A percentile compares a stretch with the other conserved stretches of the same genome.
Conservation (phyloP, 2,329 filamentous ascomycete genomes). For the Colletotrichum echinochloae region DNA sequence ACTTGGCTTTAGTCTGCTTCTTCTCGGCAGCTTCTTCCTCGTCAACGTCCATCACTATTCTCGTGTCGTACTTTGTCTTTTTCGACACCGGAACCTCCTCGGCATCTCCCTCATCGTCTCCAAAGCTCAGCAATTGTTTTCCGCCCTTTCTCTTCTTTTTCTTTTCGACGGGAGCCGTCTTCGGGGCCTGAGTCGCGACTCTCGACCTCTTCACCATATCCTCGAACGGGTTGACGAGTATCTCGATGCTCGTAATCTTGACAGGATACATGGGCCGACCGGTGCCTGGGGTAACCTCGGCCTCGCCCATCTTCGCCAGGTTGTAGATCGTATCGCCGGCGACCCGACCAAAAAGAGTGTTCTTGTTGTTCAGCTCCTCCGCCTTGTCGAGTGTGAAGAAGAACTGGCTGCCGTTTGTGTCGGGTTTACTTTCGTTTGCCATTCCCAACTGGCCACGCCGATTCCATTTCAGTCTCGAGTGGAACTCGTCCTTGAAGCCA, state of each 20-base stretch:
- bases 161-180: constrained; percentile 59
- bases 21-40: constrained; percentile 52
- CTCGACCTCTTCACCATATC: constrained; percentile 80
- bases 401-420: constrained; percentile 95
- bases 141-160: constrained; percentile 80
- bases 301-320: constrained; percentile 91
- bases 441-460: constrained; percentile 91
- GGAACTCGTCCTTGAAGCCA: constrained; percentile 86
- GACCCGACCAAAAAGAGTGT: constrained; percentile 93
- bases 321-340: constrained; percentile 97
- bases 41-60: constrained; percentile 73
- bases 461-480: constrained; percentile 93
- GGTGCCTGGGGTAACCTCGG: constrained; percentile 80
- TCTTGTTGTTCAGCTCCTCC: constrained; percentile 87
- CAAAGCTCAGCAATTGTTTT: constrained; percentile 84
- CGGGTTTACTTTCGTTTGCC: constrained; percentile 84
- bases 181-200: constrained; percentile 62
- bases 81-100: constrained; percentile 72
- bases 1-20: constrained; percentile 48
- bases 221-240: constrained; percentile 84
- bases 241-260: constrained; percentile 79
- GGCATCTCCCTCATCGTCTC: constrained; percentile 73
- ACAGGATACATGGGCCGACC: constrained; percentile 90
- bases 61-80: constrained; percentile 83
- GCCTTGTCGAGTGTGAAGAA: constrained; percentile 92